These are phyloP conservation scores for Butyriboletus loyo DNA, from an alignment of 768 basidiomycete species.

Conservation along the genomic window DNA sequence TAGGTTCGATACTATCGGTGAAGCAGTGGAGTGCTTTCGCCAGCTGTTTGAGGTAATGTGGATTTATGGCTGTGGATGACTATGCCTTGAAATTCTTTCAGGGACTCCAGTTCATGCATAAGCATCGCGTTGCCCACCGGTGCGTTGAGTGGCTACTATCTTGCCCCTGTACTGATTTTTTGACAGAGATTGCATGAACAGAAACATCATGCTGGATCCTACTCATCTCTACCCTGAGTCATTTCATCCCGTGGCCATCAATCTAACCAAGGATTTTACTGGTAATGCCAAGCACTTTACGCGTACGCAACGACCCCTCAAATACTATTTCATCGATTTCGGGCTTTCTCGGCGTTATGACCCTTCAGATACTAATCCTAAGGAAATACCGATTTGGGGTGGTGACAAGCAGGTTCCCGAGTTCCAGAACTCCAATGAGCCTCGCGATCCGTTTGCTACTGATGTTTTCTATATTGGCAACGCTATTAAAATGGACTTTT, in stretches of 20 bases:
- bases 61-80: neutral
- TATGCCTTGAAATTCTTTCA: neutral
- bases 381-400: conserved; percentile 32
- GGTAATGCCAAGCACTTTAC: conserved; percentile 23
- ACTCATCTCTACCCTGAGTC: conserved; percentile 21
- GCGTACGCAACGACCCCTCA: conserved; percentile 28
- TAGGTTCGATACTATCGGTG: conserved; percentile 14
- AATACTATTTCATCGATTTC: conserved; percentile 38
- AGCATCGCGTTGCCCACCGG: conserved; percentile 34
- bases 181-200: conserved; percentile 24
- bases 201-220: conserved; percentile 35
- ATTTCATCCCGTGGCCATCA: conserved; percentile 22
- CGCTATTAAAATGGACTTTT: conserved; percentile 32
- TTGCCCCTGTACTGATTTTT: neutral
- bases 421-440: conserved; percentile 22
- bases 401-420: conserved; percentile 45
- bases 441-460: conserved; percentile 39
- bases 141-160: neutral
- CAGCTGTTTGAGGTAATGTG: conserved; percentile 30
- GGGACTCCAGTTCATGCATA: conserved; percentile 38
- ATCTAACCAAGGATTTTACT: conserved; percentile 13
- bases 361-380: conserved; percentile 23
- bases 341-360: conserved; percentile 33
- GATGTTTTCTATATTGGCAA: conserved; percentile 47
- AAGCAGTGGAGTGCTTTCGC: conserved; percentile 24